Conservation (phyloP, 768 basidiomycete genomes). For the Suillus plorans region DNA sequence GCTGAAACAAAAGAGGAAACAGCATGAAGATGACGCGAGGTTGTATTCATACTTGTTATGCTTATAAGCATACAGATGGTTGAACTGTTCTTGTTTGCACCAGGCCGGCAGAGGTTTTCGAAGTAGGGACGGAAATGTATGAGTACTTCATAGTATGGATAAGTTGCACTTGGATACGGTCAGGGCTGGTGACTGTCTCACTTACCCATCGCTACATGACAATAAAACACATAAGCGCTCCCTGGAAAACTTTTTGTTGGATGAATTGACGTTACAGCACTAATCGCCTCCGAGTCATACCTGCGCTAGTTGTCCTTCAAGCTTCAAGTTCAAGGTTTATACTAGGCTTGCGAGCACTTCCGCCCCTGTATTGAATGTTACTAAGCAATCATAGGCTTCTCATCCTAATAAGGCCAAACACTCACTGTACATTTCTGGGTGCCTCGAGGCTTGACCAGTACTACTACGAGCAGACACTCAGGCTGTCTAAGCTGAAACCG, state of each 20-base stretch:
- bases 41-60: background rate
- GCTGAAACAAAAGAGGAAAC: background rate
- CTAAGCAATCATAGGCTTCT: background rate
- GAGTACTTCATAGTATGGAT: background rate
- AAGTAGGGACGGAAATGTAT: background rate
- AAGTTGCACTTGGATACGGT: background rate
- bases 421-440: background rate
- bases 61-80: background rate
- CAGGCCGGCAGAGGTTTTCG: background rate
- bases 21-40: background rate
- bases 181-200: background rate
- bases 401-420: slow-evolving; percentile 23
- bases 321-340: no score
- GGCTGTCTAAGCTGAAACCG: background rate
- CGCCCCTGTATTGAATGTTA: no score
- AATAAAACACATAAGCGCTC: background rate
- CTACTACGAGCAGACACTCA: slow-evolving; percentile 4
- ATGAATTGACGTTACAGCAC: background rate
- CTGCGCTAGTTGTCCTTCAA: no score
- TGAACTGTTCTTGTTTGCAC: background rate
- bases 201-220: background rate
- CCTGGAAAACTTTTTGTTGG: background rate
- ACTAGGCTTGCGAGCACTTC: no score
- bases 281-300: no score
- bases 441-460: background rate